phyloP scores from a whole-genome alignment of 305 asterid species.

The Ilex paraguariensis region DNA sequence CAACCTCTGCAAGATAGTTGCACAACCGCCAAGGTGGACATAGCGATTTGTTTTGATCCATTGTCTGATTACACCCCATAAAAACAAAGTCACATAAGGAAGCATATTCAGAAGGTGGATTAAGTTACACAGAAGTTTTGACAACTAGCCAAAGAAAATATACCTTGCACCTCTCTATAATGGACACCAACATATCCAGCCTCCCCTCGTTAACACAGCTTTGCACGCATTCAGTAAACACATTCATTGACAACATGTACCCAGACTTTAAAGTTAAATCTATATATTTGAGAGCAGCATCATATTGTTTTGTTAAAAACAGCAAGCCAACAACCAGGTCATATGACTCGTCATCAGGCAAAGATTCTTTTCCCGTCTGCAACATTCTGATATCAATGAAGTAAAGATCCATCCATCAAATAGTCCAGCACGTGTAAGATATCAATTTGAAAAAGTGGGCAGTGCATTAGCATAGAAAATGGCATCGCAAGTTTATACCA shows the following conservation, averaged over 20 bases:
- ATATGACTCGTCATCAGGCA: constrained; percentile 73
- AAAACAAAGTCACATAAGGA: constrained; percentile 9
- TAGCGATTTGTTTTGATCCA: constrained; percentile 70
- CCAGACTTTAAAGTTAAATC: constrained; percentile 62
- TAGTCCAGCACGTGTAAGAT: constrained; percentile 10
- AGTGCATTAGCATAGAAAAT: constrained; percentile 5
- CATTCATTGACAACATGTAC: constrained; percentile 46
- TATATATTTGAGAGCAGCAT: constrained; percentile 51
- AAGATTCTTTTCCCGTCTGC: constrained; percentile 56
- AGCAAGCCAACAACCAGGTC: constrained; percentile 65
- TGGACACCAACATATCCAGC: constrained; percentile 56
- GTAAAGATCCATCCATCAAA: constrained; percentile 22
- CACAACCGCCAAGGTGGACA: constrained; percentile 67
- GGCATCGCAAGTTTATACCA: background rate
- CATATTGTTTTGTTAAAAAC: constrained; percentile 40
- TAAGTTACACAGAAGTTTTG: background rate
- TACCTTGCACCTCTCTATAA: constrained; percentile 89
- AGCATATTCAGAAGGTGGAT: constrained; percentile 14
- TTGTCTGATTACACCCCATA: constrained; percentile 49
- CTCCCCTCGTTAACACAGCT: constrained; percentile 41
- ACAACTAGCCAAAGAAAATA: constrained; percentile 12
- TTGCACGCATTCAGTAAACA: constrained; percentile 47
- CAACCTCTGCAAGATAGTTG: constrained; percentile 56
- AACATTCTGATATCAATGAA: constrained; percentile 60
- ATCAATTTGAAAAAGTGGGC: background rate